Conservation (phyloP, 805 yeast genomes). For the Hanseniaspora guilliermondii region DNA sequence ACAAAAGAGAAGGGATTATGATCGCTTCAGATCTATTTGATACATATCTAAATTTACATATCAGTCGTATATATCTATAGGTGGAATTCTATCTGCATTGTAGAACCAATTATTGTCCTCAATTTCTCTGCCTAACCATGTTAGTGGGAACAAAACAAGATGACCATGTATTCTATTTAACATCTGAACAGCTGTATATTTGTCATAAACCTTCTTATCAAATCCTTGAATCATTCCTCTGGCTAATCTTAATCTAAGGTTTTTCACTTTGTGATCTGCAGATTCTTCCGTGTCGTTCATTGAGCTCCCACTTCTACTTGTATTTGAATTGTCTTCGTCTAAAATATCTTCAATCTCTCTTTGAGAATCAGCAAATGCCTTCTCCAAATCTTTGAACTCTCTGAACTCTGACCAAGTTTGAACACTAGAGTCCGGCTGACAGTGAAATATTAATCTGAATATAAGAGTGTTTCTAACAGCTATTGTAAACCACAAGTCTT, state of each 20-base stretch:
- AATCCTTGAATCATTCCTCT: slow-evolving; percentile 25
- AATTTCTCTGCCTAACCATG: slow-evolving; percentile 78
- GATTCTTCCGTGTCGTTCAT: background rate
- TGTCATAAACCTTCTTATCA: slow-evolving; percentile 46
- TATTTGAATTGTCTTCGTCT: background rate
- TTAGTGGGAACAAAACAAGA: slow-evolving; percentile 79
- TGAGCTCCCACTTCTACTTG: background rate
- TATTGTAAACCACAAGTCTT: slow-evolving; percentile 70
- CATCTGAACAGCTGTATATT: slow-evolving; percentile 63
- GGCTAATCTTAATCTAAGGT: slow-evolving; percentile 24
- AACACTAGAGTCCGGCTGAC: slow-evolving; percentile 92
- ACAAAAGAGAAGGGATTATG: slow-evolving; percentile 53
- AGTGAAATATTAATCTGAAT: slow-evolving; percentile 74
- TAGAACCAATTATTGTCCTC: slow-evolving; percentile 93
- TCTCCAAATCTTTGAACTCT: slow-evolving; percentile 45
- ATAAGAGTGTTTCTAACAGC: slow-evolving; percentile 76
- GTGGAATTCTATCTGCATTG: slow-evolving; percentile 85
- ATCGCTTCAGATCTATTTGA: slow-evolving; percentile 29
- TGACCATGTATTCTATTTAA: slow-evolving; percentile 70
- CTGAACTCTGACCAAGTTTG: slow-evolving; percentile 82
- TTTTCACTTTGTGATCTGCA: slow-evolving; percentile 11
- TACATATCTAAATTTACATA: background rate
- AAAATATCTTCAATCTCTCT: slow-evolving; percentile 22
- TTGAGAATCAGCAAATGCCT: slow-evolving; percentile 38
- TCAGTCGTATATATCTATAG: slow-evolving; percentile 81